Evolutionary conservation across 345 rosid genomes (phyloP).

Genomic region (Citropsis articulata): DNA sequence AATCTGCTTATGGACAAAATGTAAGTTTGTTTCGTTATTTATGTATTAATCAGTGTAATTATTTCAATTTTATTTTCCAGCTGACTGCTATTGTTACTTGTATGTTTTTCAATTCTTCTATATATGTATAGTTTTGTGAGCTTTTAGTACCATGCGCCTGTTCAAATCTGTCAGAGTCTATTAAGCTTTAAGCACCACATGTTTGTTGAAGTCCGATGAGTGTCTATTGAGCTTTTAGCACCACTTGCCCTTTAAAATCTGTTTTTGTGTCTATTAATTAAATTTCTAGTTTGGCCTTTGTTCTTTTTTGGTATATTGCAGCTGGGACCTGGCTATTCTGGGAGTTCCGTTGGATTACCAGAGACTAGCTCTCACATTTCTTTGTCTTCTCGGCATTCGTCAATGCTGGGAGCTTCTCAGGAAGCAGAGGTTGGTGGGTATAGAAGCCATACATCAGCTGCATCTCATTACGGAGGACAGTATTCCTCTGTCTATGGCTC

Average conservation of each 20-base stretch:
- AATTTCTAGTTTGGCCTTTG: background rate
- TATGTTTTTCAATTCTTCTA: background rate
- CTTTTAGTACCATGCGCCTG: background rate
- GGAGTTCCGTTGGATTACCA: constrained; percentile 56
- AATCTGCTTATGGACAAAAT: constrained; percentile 78
- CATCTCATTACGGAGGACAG: constrained; percentile 69
- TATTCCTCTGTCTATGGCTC: constrained; percentile 70
- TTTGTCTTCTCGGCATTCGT: constrained; percentile 57
- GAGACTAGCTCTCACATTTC: constrained; percentile 69
- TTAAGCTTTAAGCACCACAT: background rate
- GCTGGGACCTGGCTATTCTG: constrained; percentile 64
- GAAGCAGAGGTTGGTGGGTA: constrained; percentile 69
- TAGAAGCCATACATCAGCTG: constrained; percentile 53
- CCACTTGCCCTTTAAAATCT: background rate
- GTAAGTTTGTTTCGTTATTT: constrained; percentile 38
- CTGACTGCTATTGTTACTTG: background rate
- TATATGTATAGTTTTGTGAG: background rate
- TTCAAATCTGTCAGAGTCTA: background rate
- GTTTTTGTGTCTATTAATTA: background rate
- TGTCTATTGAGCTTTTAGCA: background rate
- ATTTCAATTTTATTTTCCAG: background rate
- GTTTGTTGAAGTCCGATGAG: background rate
- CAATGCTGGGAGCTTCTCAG: constrained; percentile 54
- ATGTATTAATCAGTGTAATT: background rate
- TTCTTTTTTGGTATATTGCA: constrained; percentile 20